Percentiles rank a stretch among this genome's conserved stretches.
phyloP scores from a whole-genome alignment of 805 yeast genomes.

The Torulaspora indica region DNA sequence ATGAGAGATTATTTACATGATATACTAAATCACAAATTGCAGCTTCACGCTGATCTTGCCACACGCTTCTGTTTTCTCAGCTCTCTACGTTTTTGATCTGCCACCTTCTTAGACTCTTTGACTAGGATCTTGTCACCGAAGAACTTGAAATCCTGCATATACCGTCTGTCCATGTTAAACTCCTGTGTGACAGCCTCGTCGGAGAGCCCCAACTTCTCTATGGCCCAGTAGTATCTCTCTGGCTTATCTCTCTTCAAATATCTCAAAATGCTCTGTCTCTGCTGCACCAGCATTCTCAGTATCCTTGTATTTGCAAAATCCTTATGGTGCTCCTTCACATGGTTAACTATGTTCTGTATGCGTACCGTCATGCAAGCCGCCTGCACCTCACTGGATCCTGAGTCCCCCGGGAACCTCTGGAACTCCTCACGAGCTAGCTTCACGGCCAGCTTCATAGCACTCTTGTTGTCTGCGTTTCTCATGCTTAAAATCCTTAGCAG shows the following conservation, averaged over 20 bases:
- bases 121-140: conserved; percentile 67
- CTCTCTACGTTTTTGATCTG: conserved; percentile 44
- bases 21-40: neutral
- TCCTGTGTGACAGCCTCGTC: conserved; percentile 75
- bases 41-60: conserved; percentile 13
- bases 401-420: conserved; percentile 78
- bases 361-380: conserved; percentile 85
- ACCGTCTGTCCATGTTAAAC: conserved; percentile 72
- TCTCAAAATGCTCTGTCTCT: conserved; percentile 75
- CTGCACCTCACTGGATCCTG: conserved; percentile 93
- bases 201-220: conserved; percentile 80
- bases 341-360: conserved; percentile 73
- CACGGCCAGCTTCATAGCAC: conserved; percentile 54
- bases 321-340: conserved; percentile 62
- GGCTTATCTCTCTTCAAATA: conserved; percentile 80
- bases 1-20: conserved; percentile 4
- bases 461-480: conserved; percentile 61
- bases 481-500: conserved; percentile 66
- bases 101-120: conserved; percentile 48
- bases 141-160: conserved; percentile 71
- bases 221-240: conserved; percentile 75
- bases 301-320: conserved; percentile 66
- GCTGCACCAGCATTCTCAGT: conserved; percentile 80
- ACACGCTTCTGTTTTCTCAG: conserved; percentile 43
- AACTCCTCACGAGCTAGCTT: conserved; percentile 73